Base-by-base conservation (phyloP, 2,329 filamentous ascomycete species). In the Colletotrichum sp. region DNA sequence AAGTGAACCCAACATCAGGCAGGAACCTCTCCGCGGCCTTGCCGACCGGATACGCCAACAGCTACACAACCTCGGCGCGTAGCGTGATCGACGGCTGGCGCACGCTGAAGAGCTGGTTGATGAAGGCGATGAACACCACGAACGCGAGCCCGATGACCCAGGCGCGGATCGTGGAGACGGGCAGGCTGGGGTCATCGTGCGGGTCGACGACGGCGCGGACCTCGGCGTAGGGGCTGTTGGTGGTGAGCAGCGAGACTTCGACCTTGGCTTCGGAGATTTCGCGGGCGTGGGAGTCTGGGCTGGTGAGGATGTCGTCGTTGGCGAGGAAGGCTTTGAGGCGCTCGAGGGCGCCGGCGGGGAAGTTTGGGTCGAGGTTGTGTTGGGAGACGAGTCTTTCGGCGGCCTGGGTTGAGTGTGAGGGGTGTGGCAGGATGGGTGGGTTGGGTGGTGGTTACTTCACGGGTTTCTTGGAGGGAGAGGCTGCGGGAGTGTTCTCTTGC, bases 291-390 rank as follows among this genome's bases (percentile, higher is more conserved):
- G 80, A 79, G 32, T 80, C 80, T 3, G 80, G 81, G 27, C 79
- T 77, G 22, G 79, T 73, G 19, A 81, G 67, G 39, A 72, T 55
- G 7, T 68, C 55, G 22, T 16, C 55, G 39, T 72, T 74, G 74
- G 81, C 78, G 15, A 88, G 80, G 70, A 88, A 88, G 16, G 80
- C 78, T 25, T 83, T 80, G n/a, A 88, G 85, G 19, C 83, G 84
- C 13, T 85, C 79, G 27, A 89, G 80, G 44, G 87, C 82, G 8
- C 81, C 76, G 30, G 83, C 80, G 0, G 87, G 86, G 70, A 89
- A 89, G 80, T 89, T 89, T 39, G 86, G 87, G 69, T 89, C 88
- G 32, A 84, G 81, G 55, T 86, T 83, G 77, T 89, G 85, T 27
- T 88, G 84, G 11, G 82, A 78, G 22, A 88, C 77, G 9, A 88